These are phyloP conservation scores for Pseudonitzschia delicatissima DNA, from an alignment of 108 stramenopile genomes.

Conservation along the genomic window DNA sequence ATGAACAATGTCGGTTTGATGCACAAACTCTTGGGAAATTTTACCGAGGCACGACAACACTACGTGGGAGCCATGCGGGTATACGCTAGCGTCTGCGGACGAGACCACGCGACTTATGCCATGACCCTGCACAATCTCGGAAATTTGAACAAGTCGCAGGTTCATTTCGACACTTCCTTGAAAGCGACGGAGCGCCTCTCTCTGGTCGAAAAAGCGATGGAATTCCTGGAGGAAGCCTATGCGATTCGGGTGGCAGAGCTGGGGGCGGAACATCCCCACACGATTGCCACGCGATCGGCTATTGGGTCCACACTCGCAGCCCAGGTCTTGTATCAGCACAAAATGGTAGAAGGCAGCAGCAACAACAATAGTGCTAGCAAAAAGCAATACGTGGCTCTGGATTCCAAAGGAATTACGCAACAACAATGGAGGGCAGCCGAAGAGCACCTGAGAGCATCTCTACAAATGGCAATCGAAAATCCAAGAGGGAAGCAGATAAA, in stretches of 20 bases:
- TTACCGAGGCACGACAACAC: slow-evolving; percentile 51
- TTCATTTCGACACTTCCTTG: slow-evolving; percentile 58
- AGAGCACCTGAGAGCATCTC: slow-evolving; percentile 69
- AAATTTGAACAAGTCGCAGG: slow-evolving; percentile 64
- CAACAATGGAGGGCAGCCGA: slow-evolving; percentile 79
- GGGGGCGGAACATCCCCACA: slow-evolving; percentile 71
- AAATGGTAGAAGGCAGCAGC: slow-evolving; percentile 25
- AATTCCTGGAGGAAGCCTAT: slow-evolving; percentile 76
- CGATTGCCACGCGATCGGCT: slow-evolving; percentile 59
- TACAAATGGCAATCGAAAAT: slow-evolving; percentile 61
- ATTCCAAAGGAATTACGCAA: slow-evolving; percentile 39
- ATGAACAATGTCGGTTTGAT: slow-evolving; percentile 80
- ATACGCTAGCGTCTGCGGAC: slow-evolving; percentile 69
- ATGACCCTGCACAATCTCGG: slow-evolving; percentile 79
- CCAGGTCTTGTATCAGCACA: slow-evolving; percentile 59
- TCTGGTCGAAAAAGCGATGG: slow-evolving; percentile 69
- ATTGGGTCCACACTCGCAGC: slow-evolving; percentile 70
- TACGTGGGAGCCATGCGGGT: slow-evolving; percentile 57
- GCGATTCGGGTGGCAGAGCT: slow-evolving; percentile 68
- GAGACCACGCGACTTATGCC: slow-evolving; percentile 81
- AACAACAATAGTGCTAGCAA: neutral
- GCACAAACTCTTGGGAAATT: slow-evolving; percentile 73
- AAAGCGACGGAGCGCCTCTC: slow-evolving; percentile 67
- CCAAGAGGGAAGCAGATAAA: slow-evolving; percentile 60
- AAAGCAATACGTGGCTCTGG: slow-evolving; percentile 29